Percentiles rank a stretch among this genome's conserved stretches.
Evolutionary conservation across 2,329 filamentous ascomycete genomes (phyloP).

Genomic region (Aureobasidium sp.): DNA sequence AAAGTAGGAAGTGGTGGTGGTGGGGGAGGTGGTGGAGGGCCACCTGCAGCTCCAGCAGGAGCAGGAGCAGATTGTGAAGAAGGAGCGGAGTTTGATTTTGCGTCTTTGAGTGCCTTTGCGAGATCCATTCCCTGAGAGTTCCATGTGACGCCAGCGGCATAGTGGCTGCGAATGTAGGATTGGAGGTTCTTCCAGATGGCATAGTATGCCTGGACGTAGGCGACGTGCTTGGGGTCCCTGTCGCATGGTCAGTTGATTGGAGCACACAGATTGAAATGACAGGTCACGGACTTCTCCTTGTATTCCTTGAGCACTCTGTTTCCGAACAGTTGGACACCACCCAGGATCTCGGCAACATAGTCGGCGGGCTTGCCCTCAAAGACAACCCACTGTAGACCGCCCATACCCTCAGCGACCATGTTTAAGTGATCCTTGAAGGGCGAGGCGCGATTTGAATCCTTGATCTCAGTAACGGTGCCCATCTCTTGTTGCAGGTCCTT

Average conservation of each 20-base stretch:
- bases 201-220: conserved; percentile 92
- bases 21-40: conserved; percentile 59
- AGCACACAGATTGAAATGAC: neutral
- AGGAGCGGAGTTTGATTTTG: conserved; percentile 29
- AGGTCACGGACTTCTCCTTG: conserved; percentile 62
- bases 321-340: conserved; percentile 85
- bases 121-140: conserved; percentile 71
- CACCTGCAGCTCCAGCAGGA: conserved; percentile 49
- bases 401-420: conserved; percentile 83
- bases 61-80: conserved; percentile 33
- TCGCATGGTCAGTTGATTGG: neutral
- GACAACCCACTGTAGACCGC: conserved; percentile 83
- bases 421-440: conserved; percentile 74
- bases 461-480: conserved; percentile 69
- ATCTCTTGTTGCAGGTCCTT: conserved; percentile 82
- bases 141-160: conserved; percentile 74
- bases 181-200: conserved; percentile 77
- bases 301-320: conserved; percentile 89
- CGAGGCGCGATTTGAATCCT: conserved; percentile 71
- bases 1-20: conserved; percentile 50
- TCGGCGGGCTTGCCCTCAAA: conserved; percentile 76
- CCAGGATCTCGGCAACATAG: conserved; percentile 75
- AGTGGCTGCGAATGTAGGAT: conserved; percentile 79
- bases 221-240: conserved; percentile 71
- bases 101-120: conserved; percentile 58